A percentile compares a stretch with the other conserved stretches of the same genome.
Conservation (phyloP, 2,329 filamentous ascomycete genomes). For the Lachnellula cervina region DNA sequence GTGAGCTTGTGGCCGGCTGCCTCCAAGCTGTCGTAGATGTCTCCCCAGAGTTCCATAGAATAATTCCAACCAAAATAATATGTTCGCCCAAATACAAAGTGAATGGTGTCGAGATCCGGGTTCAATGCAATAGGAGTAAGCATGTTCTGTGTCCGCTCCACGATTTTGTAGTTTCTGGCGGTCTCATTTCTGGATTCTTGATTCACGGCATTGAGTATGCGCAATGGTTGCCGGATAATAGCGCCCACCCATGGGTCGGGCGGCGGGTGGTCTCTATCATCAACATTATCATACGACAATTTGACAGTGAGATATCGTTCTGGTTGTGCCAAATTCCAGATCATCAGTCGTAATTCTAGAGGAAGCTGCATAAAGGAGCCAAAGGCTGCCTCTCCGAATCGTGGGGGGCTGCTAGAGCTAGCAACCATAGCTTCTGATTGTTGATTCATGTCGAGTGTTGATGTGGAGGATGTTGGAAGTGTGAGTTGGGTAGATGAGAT, state of each 20-base stretch:
- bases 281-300: no score
- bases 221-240: neutral
- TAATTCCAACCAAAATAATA: no score
- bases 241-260: neutral
- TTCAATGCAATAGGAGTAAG: neutral
- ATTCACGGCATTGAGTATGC: neutral
- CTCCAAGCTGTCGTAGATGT: neutral
- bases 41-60: no score
- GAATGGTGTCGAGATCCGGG: neutral
- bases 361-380: neutral
- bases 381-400: neutral
- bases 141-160: neutral
- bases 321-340: neutral
- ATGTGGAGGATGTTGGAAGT: no score
- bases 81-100: no score
- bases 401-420: no score
- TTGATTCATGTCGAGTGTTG: no score
- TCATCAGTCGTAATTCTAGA: neutral
- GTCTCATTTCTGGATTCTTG: neutral
- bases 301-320: neutral
- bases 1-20: neutral
- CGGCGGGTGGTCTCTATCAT: no score
- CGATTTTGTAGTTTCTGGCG: neutral
- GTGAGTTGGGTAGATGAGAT: no score
- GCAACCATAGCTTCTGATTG: no score